Conservation (phyloP, 306 rosid species). For the Glycine tomentella region DNA sequence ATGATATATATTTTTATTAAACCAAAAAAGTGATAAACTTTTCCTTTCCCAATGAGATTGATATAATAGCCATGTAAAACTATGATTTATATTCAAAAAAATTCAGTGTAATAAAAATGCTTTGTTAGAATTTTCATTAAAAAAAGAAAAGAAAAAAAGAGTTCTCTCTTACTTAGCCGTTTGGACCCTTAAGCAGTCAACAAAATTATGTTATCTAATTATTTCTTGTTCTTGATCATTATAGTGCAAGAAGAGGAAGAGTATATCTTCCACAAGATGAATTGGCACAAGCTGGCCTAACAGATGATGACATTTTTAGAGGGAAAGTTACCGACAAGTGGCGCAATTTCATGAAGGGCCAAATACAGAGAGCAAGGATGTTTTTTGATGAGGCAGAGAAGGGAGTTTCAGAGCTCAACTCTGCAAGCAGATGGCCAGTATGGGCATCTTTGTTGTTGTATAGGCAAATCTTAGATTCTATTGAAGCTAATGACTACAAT, state of each 20-base stretch:
- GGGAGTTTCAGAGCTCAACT: constrained; percentile 77
- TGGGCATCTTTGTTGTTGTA: constrained; percentile 87
- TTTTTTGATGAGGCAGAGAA: constrained; percentile 93
- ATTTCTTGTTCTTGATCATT: not conserved
- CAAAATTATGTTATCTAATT: not conserved
- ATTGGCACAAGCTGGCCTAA: constrained; percentile 80
- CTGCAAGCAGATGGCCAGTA: constrained; percentile 96
- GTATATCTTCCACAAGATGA: constrained; percentile 96
- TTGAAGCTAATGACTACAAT: constrained; percentile 94
- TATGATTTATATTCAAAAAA: not conserved
- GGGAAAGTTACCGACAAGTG: constrained; percentile 86
- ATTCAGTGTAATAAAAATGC: not conserved
- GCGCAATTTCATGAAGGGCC: constrained; percentile 89
- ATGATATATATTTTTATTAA: too few species aligned
- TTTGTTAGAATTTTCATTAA: not conserved
- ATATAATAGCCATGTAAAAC: not conserved
- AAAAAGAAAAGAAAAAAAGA: too few species aligned
- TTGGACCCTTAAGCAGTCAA: not conserved
- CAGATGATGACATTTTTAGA: constrained; percentile 76
- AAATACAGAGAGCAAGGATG: constrained; percentile 88
- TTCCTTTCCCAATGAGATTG: not conserved
- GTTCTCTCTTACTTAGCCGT: not conserved
- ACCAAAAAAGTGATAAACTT: too few species aligned
- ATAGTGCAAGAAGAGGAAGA: constrained; percentile 95
- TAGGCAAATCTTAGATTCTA: constrained; percentile 83